Base-by-base conservation (phyloP, 768 basidiomycete species). In the Panaeolus papilionaceus region DNA sequence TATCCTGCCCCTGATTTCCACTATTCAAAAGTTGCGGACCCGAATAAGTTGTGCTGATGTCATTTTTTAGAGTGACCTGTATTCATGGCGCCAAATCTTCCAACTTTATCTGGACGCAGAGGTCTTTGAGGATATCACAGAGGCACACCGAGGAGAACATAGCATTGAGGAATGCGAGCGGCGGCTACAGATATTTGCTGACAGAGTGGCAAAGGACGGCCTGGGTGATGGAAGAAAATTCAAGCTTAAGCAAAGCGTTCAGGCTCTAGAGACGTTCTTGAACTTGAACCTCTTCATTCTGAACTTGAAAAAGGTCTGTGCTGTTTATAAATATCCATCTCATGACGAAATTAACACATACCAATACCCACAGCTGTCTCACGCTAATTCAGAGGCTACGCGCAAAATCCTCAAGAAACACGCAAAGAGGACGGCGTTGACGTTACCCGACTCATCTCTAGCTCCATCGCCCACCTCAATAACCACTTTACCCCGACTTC, bases 361-460 rank as follows among this genome's bases (percentile, higher is more conserved):
- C 42, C 47, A 12, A 20, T 3, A 14, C 33, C 26, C 38, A 2
- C 66, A 92, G 92, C 94, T 95, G 74, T 91, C 95, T 73, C 75
- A 85, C 44, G 95, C 93, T 7, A 97, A 94, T 73, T 84, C 90
- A 7, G 95, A 97, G 77, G 96, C 95, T 1, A 92, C 91, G 2
- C 88, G 95, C 40, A 98, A 98, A 80, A 95, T 95, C 67, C 85
- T 97, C 63, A 97, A 97, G 84, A 98, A 98, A 75, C 96, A 96
- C 74, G 86, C 93, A 37, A 97, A 97, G 75, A 89, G 94, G 3
- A 97, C 95, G 0, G 89, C 92, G 0, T 81, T 98, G 9, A 91
- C 93, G 0, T 83, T 92, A 70, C 84, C 90, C 1, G 68, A 72
- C 67, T 75, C 64, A 66, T 73, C 16, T 64, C 78, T 66, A 65